These are phyloP conservation scores for Suhomyces kunorum DNA, from an alignment of 1,139 yeast genomes.

Conservation along the genomic window DNA sequence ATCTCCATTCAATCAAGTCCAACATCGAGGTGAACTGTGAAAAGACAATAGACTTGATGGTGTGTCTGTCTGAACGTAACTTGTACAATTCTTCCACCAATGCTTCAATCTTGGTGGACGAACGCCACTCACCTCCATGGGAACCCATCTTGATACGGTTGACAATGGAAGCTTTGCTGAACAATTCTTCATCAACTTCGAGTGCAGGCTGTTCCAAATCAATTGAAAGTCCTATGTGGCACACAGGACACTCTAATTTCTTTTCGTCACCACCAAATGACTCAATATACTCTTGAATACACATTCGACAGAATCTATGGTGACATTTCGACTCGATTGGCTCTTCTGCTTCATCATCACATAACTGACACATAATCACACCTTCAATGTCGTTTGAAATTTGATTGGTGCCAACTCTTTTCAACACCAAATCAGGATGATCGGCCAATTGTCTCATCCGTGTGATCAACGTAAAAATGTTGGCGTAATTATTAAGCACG, in stretches of 20 bases:
- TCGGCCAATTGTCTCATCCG: slow-evolving; percentile 98
- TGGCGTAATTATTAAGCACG: slow-evolving; percentile 91
- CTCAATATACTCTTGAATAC: slow-evolving; percentile 86
- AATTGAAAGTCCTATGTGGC: slow-evolving; percentile 88
- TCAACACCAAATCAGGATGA: slow-evolving; percentile 92
- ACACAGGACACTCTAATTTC: slow-evolving; percentile 85
- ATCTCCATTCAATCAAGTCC: slow-evolving; percentile 92
- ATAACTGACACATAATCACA: slow-evolving; percentile 81
- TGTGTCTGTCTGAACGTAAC: slow-evolving; percentile 79
- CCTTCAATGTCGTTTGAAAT: slow-evolving; percentile 47
- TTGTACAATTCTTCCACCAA: slow-evolving; percentile 89
- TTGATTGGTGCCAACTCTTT: slow-evolving; percentile 55
- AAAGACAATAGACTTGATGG: slow-evolving; percentile 92
- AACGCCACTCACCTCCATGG: slow-evolving; percentile 79
- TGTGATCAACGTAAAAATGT: slow-evolving; percentile 91
- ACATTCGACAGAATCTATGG: slow-evolving; percentile 88
- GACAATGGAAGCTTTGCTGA: slow-evolving; percentile 80
- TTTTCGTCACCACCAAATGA: slow-evolving; percentile 64
- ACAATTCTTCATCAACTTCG: slow-evolving; percentile 66
- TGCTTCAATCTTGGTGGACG: slow-evolving; percentile 96
- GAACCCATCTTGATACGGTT: slow-evolving; percentile 78
- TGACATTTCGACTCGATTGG: slow-evolving; percentile 94
- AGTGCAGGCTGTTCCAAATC: slow-evolving; percentile 87
- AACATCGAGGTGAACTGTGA: slow-evolving; percentile 97
- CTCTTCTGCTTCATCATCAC: slow-evolving; percentile 98